phyloP scores from a whole-genome alignment of 2,329 filamentous ascomycete species.

The Tolypocladium sp. region DNA sequence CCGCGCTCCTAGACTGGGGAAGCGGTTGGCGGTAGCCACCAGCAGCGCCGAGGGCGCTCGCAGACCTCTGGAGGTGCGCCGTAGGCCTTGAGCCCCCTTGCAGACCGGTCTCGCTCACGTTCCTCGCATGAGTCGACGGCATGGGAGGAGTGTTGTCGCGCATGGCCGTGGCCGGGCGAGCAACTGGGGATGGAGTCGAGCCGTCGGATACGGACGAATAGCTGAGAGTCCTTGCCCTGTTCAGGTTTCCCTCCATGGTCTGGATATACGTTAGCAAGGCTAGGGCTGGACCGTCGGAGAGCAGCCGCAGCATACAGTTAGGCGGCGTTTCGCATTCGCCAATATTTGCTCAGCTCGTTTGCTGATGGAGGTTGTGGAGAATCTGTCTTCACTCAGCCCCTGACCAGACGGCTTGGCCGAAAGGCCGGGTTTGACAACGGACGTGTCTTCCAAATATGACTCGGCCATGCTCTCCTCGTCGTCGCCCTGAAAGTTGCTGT shows the following conservation, averaged over 20 bases:
- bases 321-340: slow-evolving; percentile 80
- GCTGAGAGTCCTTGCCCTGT: slow-evolving; percentile 62
- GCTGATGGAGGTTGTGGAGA: slow-evolving; percentile 68
- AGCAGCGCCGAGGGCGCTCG: slow-evolving; percentile 53
- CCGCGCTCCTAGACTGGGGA: slow-evolving; percentile 32
- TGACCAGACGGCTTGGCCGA: slow-evolving; percentile 7
- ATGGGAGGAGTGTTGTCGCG: slow-evolving; percentile 9
- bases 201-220: slow-evolving; percentile 32
- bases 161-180: slow-evolving; percentile 15
- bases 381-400: slow-evolving; percentile 39
- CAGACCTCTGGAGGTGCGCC: slow-evolving; percentile 43
- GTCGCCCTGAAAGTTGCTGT: slow-evolving; percentile 58
- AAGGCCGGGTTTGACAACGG: slow-evolving; percentile 13
- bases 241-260: slow-evolving; percentile 91
- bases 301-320: slow-evolving; percentile 56
- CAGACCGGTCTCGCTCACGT: slow-evolving; percentile 20
- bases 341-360: slow-evolving; percentile 82
- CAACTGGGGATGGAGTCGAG: slow-evolving; percentile 41
- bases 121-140: slow-evolving; percentile 16
- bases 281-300: background rate
- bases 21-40: slow-evolving; percentile 47
- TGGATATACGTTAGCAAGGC: slow-evolving; percentile 23
- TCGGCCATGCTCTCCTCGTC: slow-evolving; percentile 58
- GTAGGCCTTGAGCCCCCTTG: slow-evolving; percentile 16
- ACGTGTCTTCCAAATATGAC: slow-evolving; percentile 40